Conservation (phyloP, 2,329 filamentous ascomycete species). For the Mariannaea sp. region DNA sequence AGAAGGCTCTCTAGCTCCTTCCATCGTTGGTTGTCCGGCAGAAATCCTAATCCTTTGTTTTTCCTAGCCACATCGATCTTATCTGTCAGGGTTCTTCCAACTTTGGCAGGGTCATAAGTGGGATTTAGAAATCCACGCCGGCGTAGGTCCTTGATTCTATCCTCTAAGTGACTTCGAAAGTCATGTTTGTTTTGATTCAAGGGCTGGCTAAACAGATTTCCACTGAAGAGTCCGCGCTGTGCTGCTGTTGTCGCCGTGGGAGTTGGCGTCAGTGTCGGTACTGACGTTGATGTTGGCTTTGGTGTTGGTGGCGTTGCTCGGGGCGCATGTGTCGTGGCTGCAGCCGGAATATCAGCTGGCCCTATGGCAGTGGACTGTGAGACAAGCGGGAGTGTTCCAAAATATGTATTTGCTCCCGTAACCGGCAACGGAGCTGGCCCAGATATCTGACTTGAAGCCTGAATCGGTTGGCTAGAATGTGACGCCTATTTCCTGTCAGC, state of each 20-base stretch:
- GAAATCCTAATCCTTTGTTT: slow-evolving; percentile 34
- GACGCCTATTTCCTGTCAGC: slow-evolving; percentile 14
- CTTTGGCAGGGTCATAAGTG: neutral
- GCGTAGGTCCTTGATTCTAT: slow-evolving; percentile 22
- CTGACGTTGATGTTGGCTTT: neutral
- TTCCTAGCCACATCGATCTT: slow-evolving; percentile 36
- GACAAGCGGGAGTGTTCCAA: slow-evolving; percentile 32
- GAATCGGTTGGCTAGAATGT: slow-evolving; percentile 1
- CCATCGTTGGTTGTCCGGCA: slow-evolving; percentile 45
- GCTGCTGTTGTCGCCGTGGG: too few species aligned
- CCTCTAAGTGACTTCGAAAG: slow-evolving; percentile 33
- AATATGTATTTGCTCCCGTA: slow-evolving; percentile 45
- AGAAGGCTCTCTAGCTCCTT: slow-evolving; percentile 38
- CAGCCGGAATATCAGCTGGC: neutral
- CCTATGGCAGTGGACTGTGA: neutral
- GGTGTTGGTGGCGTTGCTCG: neutral
- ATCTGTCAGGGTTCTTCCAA: slow-evolving; percentile 30
- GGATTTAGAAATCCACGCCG: slow-evolving; percentile 9
- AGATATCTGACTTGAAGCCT: neutral
- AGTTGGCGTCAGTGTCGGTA: neutral
- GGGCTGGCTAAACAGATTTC: slow-evolving; percentile 33
- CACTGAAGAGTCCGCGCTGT: slow-evolving; percentile 11
- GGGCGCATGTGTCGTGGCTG: neutral
- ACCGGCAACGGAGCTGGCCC: slow-evolving; percentile 40
- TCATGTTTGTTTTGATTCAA: slow-evolving; percentile 31